Evolutionary conservation across 1,139 yeast species (phyloP).

Genomic region (Yamadazyma membranifaciens): DNA sequence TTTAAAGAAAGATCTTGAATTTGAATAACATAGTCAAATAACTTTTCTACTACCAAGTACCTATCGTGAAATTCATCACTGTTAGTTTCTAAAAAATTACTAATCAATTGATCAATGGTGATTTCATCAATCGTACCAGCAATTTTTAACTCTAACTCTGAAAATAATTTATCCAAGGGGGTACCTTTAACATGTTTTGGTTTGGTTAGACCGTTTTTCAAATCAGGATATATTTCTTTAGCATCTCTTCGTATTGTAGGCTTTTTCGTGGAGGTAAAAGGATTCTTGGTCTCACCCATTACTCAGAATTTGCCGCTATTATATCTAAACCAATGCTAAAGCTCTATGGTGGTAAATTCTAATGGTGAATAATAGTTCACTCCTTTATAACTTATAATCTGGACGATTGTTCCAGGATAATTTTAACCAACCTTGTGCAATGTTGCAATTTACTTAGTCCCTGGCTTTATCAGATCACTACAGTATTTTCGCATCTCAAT

Average conservation of each 20-base stretch:
- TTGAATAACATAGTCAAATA: conserved; percentile 31
- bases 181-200: conserved; percentile 29
- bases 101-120: conserved; percentile 12
- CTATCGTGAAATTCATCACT: conserved; percentile 14
- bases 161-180: conserved; percentile 39
- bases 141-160: conserved; percentile 25
- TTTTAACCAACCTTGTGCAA: too few relatives aligned
- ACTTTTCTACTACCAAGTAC: conserved; percentile 23
- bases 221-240: conserved; percentile 28
- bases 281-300: conserved; percentile 20
- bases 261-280: conserved; percentile 28
- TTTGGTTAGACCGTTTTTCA: conserved; percentile 32
- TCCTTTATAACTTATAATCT: too few relatives aligned
- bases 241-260: conserved; percentile 33
- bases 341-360: too few relatives aligned
- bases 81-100: neutral
- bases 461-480: neutral
- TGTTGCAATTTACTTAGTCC: neutral
- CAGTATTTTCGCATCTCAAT: neutral
- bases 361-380: too few relatives aligned
- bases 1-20: conserved; percentile 37
- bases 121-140: conserved; percentile 27
- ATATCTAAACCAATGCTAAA: too few relatives aligned
- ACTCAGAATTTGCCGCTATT: neutral
- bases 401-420: too few relatives aligned